A percentile compares a stretch with the other conserved stretches of the same genome.
These are phyloP conservation scores for Heritiera littoralis DNA, from an alignment of 345 rosid genomes.

Conservation along the genomic window DNA sequence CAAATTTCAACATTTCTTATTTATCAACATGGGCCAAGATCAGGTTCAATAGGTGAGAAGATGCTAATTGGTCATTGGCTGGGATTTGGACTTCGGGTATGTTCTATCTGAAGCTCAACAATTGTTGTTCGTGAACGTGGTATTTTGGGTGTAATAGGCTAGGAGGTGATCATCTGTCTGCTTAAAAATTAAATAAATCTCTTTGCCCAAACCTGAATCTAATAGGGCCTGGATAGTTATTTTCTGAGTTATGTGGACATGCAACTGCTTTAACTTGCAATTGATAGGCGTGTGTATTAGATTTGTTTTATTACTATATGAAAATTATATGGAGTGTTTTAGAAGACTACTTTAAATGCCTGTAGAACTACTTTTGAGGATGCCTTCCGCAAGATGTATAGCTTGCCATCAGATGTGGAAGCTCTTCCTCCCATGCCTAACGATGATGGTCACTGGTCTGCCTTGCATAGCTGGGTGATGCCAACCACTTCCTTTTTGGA, in stretches of 20 bases:
- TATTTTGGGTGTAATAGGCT: neutral
- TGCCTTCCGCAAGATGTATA: slow-evolving; percentile 79
- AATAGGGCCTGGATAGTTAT: neutral
- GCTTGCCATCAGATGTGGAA: slow-evolving; percentile 62
- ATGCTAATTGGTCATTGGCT: neutral
- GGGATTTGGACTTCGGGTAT: neutral
- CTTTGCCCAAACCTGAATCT: neutral
- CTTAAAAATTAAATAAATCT: neutral
- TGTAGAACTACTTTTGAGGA: slow-evolving; percentile 70
- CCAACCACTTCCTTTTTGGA: slow-evolving; percentile 92
- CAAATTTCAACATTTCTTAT: neutral
- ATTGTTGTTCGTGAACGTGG: neutral
- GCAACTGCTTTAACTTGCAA: slow-evolving; percentile 9
- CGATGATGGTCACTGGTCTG: slow-evolving; percentile 90
- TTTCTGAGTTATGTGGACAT: neutral
- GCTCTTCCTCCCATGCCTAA: slow-evolving; percentile 94
- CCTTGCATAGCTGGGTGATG: slow-evolving; percentile 95
- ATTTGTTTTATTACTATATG: neutral
- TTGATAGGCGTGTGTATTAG: neutral
- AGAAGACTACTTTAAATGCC: slow-evolving; percentile 18
- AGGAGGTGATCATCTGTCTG: neutral
- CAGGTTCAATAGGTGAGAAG: neutral
- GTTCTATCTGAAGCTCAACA: neutral
- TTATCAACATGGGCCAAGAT: neutral
- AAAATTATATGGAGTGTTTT: neutral